phyloP scores from a whole-genome alignment of 2,329 filamentous ascomycete genomes.

The Bimuria novae-zelandiae region DNA sequence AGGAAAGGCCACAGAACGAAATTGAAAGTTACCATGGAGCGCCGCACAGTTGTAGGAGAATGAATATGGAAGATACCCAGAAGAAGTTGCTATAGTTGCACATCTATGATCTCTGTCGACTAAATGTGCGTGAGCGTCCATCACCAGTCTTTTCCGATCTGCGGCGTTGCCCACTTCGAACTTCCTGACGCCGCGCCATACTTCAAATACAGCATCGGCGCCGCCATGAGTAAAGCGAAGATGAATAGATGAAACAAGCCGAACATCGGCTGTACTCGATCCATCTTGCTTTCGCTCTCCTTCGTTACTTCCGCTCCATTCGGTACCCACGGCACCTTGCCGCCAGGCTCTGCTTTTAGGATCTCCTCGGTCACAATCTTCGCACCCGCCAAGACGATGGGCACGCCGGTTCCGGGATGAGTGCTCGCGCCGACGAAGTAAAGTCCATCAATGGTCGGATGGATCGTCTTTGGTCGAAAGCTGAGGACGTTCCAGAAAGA shows the following conservation, averaged over 20 bases:
- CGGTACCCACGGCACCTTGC: constrained; percentile 48
- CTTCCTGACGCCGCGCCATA: neutral
- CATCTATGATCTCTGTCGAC: too few species aligned
- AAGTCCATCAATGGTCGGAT: constrained; percentile 55
- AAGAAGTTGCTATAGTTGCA: too few species aligned
- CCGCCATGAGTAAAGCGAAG: neutral
- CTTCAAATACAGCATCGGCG: neutral
- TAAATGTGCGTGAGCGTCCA: neutral
- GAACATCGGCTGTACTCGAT: constrained; percentile 21
- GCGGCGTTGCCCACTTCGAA: neutral
- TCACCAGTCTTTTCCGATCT: constrained; percentile 2
- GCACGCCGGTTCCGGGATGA: constrained; percentile 76
- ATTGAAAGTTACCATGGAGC: too few species aligned
- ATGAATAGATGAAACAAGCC: constrained; percentile 23
- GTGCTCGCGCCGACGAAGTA: constrained; percentile 78
- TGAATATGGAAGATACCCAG: too few species aligned
- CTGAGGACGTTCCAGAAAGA: constrained; percentile 74
- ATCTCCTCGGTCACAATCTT: constrained; percentile 65
- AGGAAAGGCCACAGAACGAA: too few species aligned
- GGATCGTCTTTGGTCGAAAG: constrained; percentile 65
- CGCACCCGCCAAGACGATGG: constrained; percentile 71
- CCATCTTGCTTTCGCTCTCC: constrained; percentile 16
- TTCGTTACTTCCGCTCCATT: constrained; percentile 2
- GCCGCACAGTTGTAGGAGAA: too few species aligned
- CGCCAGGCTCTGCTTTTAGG: constrained; percentile 41